phyloP scores from a whole-genome alignment of 176 grass and related monocot species.

The Avena eriantha region DNA sequence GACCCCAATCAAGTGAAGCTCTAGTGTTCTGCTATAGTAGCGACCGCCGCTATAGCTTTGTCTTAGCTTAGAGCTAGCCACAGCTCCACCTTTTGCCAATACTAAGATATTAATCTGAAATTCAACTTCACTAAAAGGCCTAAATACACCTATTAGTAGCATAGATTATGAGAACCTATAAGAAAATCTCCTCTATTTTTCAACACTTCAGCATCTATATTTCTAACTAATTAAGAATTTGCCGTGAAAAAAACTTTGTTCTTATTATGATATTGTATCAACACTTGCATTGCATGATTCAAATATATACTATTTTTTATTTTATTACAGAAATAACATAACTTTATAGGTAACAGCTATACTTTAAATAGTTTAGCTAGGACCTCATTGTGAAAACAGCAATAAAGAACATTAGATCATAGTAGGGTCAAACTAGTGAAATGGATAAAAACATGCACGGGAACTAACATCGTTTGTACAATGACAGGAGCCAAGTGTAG shows the following conservation, averaged over 20 bases:
- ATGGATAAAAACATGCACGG: conserved; percentile 13
- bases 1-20: not conserved
- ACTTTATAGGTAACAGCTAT: not conserved
- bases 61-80: not conserved
- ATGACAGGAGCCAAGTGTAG: not conserved
- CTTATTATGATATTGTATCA: not conserved
- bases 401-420: conserved; percentile 14
- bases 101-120: not conserved
- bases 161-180: not conserved
- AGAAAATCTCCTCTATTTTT: not conserved
- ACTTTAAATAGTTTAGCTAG: not conserved
- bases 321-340: conserved; percentile 14
- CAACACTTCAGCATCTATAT: not conserved
- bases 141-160: not conserved
- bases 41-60: not conserved
- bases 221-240: not conserved
- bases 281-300: conserved; percentile 10
- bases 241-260: not conserved
- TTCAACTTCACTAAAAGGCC: not conserved
- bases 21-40: not conserved
- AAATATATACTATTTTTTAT: not conserved
- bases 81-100: not conserved
- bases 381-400: not conserved
- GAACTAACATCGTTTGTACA: conserved; percentile 18
- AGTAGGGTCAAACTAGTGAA: conserved; percentile 27